A percentile compares a stretch with the other conserved stretches of the same genome.
These are phyloP conservation scores for Erysiphe neolycopersici DNA, from an alignment of 2,329 filamentous ascomycete species.

Conservation along the genomic window DNA sequence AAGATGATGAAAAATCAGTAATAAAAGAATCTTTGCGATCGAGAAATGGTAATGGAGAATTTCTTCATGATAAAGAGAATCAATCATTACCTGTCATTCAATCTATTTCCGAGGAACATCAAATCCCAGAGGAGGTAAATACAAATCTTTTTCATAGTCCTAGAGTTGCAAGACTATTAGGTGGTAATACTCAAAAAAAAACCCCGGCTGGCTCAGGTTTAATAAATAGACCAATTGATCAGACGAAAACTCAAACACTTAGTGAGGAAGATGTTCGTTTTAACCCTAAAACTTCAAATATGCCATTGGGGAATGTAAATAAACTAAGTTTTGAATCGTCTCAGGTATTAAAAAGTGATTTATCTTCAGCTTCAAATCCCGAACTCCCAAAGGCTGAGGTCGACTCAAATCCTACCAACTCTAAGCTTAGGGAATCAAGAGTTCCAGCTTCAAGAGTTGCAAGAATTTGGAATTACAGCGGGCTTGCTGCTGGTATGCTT, in stretches of 20 bases:
- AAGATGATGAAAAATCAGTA: background rate
- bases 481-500: slow-evolving; percentile 82
- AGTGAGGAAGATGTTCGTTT: background rate
- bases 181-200: slow-evolving; percentile 16
- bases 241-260: too few species aligned
- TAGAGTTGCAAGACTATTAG: slow-evolving; percentile 26
- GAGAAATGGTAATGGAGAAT: too few species aligned
- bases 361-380: background rate
- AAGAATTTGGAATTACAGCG: slow-evolving; percentile 81
- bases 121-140: slow-evolving; percentile 29
- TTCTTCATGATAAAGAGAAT: background rate
- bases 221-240: background rate
- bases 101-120: slow-evolving; percentile 16
- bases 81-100: background rate
- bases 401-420: slow-evolving; percentile 12
- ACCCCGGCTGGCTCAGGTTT: too few species aligned
- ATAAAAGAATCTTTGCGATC: background rate
- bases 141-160: slow-evolving; percentile 34
- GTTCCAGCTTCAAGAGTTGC: slow-evolving; percentile 74
- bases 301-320: background rate
- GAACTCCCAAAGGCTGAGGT: background rate
- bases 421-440: slow-evolving; percentile 62
- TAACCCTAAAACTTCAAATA: background rate
- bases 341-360: background rate
- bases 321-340: too few species aligned